phyloP scores from a whole-genome alignment of 202 grass and related monocot genomes.

The Tripidium arundinaceum region DNA sequence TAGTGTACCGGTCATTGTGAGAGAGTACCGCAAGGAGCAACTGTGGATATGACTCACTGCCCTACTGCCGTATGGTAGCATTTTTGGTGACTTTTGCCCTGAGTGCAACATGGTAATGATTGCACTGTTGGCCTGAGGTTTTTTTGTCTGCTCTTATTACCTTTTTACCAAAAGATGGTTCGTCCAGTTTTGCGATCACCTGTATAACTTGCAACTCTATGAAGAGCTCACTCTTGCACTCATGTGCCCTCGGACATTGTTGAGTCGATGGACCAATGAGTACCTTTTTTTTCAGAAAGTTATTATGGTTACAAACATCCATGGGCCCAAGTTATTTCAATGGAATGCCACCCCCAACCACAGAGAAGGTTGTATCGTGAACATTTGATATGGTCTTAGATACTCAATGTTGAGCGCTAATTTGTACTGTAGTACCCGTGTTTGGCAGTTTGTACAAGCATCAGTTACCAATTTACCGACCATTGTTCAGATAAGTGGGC shows the following conservation, averaged over 20 bases:
- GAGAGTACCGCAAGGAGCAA: conserved; percentile 65
- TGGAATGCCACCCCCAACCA: not conserved
- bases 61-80: not conserved
- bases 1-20: conserved; percentile 75
- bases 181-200: conserved; percentile 29
- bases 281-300: not conserved
- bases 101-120: conserved; percentile 20
- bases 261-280: not conserved
- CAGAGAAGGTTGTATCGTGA: not conserved
- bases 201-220: conserved; percentile 27
- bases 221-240: conserved; percentile 1
- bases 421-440: not conserved
- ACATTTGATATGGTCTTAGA: not conserved
- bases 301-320: not conserved
- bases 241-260: not conserved
- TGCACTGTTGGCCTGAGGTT: not conserved
- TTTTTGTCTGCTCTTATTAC: not conserved
- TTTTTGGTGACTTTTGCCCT: conserved; percentile 29
- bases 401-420: not conserved
- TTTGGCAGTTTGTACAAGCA: not conserved
- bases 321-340: not conserved
- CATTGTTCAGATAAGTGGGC: not conserved
- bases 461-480: not conserved
- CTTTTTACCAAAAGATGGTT: conserved; percentile 20
- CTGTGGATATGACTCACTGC: conserved; percentile 61